Evolutionary conservation across 208 protist genomes (phyloP), one percentile per base, ranked within the genome.

Genomic region (Crithidia acanthocephali): DNA sequence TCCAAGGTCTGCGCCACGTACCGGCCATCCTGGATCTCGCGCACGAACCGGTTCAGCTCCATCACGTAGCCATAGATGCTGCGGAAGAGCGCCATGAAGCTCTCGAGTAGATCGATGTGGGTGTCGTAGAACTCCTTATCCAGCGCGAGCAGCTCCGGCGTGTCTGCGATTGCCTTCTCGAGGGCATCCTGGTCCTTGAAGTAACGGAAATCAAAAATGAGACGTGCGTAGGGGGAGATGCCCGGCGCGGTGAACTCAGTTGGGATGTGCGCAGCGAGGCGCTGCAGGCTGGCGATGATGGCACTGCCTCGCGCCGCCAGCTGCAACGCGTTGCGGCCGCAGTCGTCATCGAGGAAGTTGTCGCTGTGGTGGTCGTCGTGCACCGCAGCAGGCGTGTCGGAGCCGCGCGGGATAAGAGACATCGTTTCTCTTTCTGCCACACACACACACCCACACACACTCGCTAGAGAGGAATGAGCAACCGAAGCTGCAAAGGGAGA

Each of bases 31-130:
- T 94, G 81, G 25, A 99, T 79, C 48, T 99, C 95, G 9, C 92
- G 74, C 27, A 99, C 56, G 33, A 99, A 95, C 28, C 86, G 81
- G 56, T 94, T 92, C 66, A 97, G 45, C 76, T 99, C 98, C 35
- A 77, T 89, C 30, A 95, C 90, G 79, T 99, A 99, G 62, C 95
- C 97, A 53, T 96, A 98, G 5, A 99, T 93, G 66, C 85, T 87
- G 61, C 99, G 93, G 67, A 99, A 99, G 4, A 99, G 77, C 9
- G 85, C 63, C 80, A 98, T 99, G 78, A 99, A 99, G 35, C 96
- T 88, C 53, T 95, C 81, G 20, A 99, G 81, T n/a, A 99, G 81
- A 42, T 98, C 88, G 33, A 99, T 85, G 86, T 99, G 97, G 7
- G 86, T 97, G 32, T 89, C 72, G 6, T 80, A 72, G 47, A 98